Evolutionary conservation across 768 basidiomycete species (phyloP), one percentile per base, ranked within the genome.

Genomic region (Boletus speciosus): DNA sequence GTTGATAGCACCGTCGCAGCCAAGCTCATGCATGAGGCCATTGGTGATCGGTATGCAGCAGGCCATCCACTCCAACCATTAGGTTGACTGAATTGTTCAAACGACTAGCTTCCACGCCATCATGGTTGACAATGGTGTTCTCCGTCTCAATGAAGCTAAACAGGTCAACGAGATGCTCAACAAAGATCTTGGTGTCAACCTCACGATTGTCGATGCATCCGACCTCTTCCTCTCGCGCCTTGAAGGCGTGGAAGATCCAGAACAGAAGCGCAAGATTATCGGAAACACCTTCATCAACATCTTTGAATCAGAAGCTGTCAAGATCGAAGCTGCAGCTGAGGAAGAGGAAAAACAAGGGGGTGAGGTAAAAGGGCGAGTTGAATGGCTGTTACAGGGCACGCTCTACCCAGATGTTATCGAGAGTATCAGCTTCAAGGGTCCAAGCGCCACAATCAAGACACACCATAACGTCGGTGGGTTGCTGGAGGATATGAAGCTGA

Each of bases 381-480:
- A 98, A 68, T 99, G 95, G 94, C 72, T 99, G 44, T 75, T 99
- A 11, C 97, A 99, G 73, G 97, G 97, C 5, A 99, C 97, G 0
- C 81, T 99, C 14, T 99, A 98, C 72, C 97, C 97, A 2, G 97
- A 99, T 67, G 97, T 99, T 54, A 99, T 98, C 68, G 97, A 99
- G 77, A 93, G 90, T 68, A 97, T 99, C 75, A 93, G 90, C 73
- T 99, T 99, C 83, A 98, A 98, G 74, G 97, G 97, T 3, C 97
- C 97, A 0, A 93, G 90, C 60, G 97, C 97, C 37, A 98, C 96
- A 10, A 99, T 99, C 79, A 99, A 99, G 80, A 98, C 97, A 3
- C 97, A 99, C 70, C 97, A 98, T 71, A 99, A 99, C 61, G 97
- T 98, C 60, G 97, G 97, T 29, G 96, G 96, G 4, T 76, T 99